Evolutionary conservation across 768 basidiomycete genomes (phyloP), one percentile per base, ranked within the genome.

Genomic region (Russula sp.): DNA sequence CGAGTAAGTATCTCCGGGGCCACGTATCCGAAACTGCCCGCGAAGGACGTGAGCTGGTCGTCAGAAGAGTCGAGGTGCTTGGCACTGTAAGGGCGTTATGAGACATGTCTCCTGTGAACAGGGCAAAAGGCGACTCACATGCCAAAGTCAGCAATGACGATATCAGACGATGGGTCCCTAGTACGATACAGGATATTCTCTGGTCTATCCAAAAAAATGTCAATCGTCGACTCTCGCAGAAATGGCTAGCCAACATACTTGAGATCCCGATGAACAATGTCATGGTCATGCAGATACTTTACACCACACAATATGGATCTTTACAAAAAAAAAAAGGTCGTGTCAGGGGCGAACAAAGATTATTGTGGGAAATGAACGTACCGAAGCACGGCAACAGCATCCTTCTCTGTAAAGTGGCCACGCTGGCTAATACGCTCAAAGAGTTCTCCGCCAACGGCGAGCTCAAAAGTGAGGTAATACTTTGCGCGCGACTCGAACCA

Each of bases 81-180:
- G 11, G 92, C 90, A 58, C 91, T 93, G 69, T 1, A 13, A 36
- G 11, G 14, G 47, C 39, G 39, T 1, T 16, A 20, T 38, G 39
- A 59, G 42, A 49, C 52, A 34, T 10, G 36, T 54, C 13, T 25
- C 56, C 20, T 1, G 29, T 18, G 13, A 35, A 42, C 13, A 38
- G 60, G 52, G 36, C 53, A 42, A 25, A 43, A 38, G 20, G 20
- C n/a, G 56, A 20, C 86, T 18, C 67, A 93, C 91, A 99, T 98
- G 66, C 97, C 97, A 70, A 99, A 99, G 73, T 98, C 97, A 7
- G 85, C 95, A 46, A 98, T 93, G 59, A 99, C 95, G 53, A 98
- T 81, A 65, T 88, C 88, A n/a, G 90, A 91, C 18, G 87, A 78
- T 10, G 78, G 70, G 2, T 83, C 87, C 66, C 78, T 84, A 5